These are phyloP conservation scores for Boletus patriciae DNA, from an alignment of 768 basidiomycete species.

Conservation along the genomic window DNA sequence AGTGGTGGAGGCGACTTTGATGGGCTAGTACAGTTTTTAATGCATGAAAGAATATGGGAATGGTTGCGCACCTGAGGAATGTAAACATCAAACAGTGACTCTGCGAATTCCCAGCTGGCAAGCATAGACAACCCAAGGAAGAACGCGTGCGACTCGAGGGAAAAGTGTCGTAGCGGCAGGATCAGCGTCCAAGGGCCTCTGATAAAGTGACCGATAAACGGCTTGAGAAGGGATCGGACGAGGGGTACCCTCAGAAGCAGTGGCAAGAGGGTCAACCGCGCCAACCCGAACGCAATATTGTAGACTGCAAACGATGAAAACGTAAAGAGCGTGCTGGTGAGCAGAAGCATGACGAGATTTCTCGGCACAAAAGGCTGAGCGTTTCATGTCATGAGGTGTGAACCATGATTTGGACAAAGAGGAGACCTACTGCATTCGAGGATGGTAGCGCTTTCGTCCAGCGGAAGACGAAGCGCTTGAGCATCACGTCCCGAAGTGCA, in stretches of 20 bases:
- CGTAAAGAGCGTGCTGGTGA: constrained; percentile 44
- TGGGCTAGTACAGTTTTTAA: constrained; percentile 39
- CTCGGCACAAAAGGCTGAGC: constrained; percentile 21
- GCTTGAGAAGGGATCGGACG: constrained; percentile 49
- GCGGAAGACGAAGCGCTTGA: constrained; percentile 56
- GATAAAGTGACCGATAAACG: constrained; percentile 64
- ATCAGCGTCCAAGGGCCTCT: constrained; percentile 54
- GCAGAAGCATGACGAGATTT: constrained; percentile 25
- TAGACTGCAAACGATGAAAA: constrained; percentile 40
- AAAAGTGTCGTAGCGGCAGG: constrained; percentile 47
- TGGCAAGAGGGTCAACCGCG: constrained; percentile 50
- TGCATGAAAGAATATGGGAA: not conserved
- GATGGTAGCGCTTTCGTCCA: constrained; percentile 34
- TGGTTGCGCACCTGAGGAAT: constrained; percentile 49
- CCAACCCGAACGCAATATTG: constrained; percentile 45
- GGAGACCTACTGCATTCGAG: constrained; percentile 19
- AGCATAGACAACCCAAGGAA: constrained; percentile 52
- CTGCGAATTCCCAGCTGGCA: constrained; percentile 62
- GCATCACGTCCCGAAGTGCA: constrained; percentile 56
- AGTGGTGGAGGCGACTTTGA: constrained; percentile 44
- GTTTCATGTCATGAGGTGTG: not conserved
- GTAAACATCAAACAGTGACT: constrained; percentile 57
- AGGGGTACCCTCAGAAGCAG: constrained; percentile 56
- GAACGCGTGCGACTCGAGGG: constrained; percentile 49
- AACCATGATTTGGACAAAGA: not conserved